Conservation (phyloP, 352 stramenopile species). For the Pythium monospermum region DNA sequence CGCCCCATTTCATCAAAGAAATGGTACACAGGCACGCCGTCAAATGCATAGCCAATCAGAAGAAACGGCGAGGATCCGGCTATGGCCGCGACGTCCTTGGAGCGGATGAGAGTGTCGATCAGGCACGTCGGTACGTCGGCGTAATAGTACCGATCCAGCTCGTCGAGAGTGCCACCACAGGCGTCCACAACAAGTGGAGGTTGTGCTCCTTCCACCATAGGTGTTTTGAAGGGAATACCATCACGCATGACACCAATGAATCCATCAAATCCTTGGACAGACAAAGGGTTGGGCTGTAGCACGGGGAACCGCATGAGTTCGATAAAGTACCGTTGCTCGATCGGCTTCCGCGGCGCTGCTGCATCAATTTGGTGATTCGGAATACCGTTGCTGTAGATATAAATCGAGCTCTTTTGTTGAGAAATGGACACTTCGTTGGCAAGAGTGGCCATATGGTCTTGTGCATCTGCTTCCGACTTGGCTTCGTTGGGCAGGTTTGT, state of each 20-base stretch:
- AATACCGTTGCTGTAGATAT: constrained; percentile 65
- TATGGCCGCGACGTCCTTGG: not conserved
- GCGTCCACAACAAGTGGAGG: constrained; percentile 15
- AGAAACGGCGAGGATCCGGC: constrained; percentile 16
- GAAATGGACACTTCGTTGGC: constrained; percentile 44
- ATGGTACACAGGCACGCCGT: constrained; percentile 54
- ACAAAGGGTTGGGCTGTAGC: constrained; percentile 25
- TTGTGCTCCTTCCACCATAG: not conserved
- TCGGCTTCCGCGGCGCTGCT: not conserved
- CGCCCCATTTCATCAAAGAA: constrained; percentile 43
- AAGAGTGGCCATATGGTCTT: not conserved
- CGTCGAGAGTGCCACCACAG: constrained; percentile 51
- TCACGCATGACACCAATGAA: constrained; percentile 60
- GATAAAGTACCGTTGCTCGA: constrained; percentile 50
- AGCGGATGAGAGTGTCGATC: constrained; percentile 15
- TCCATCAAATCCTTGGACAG: constrained; percentile 14
- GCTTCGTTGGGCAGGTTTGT: constrained; percentile 18
- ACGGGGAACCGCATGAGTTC: constrained; percentile 48
- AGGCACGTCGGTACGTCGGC: constrained; percentile 34
- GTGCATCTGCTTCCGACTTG: not conserved
- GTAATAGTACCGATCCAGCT: constrained; percentile 46
- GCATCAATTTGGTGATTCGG: constrained; percentile 34
- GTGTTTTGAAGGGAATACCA: constrained; percentile 52
- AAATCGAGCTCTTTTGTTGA: constrained; percentile 30
- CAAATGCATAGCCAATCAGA: constrained; percentile 52